A percentile compares a stretch with the other conserved stretches of the same genome.
These are phyloP conservation scores for Rubia balearica DNA, from an alignment of 305 asterid genomes.

Conservation along the genomic window DNA sequence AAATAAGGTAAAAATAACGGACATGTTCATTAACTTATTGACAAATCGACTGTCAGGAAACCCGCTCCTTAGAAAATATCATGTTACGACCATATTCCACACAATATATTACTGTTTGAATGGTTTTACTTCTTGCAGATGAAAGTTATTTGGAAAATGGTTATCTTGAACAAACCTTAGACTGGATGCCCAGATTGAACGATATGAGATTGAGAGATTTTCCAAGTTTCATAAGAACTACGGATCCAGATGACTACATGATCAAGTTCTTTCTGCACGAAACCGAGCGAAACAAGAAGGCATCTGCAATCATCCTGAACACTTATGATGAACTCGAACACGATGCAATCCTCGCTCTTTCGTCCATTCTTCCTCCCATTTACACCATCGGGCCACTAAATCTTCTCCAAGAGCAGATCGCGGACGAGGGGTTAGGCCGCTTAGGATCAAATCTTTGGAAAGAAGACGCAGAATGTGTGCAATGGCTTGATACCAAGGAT, in stretches of 20 bases:
- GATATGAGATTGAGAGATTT: not conserved
- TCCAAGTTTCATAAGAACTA: constrained; percentile 2
- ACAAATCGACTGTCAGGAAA: too few species aligned
- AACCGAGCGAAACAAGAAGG: not conserved
- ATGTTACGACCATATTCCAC: too few species aligned
- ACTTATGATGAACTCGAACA: not conserved
- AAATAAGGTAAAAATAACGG: too few species aligned
- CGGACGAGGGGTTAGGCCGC: not conserved
- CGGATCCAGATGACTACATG: not conserved
- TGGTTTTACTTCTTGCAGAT: not conserved
- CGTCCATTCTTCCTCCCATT: not conserved
- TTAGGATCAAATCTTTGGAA: constrained; percentile 2
- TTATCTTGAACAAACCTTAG: not conserved
- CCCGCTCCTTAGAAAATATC: too few species aligned
- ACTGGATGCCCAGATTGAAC: not conserved
- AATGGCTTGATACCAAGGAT: not conserved
- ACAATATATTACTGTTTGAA: too few species aligned
- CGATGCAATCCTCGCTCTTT: not conserved
- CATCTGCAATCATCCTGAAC: not conserved
- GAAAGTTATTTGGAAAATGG: not conserved
- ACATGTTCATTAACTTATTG: too few species aligned
- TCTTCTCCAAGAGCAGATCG: not conserved
- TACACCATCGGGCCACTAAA: constrained; percentile 1
- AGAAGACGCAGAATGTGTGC: not conserved
- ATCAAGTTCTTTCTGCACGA: not conserved